phyloP scores from a whole-genome alignment of 495 filamentous ascomycete species.

The Acidomyces sp. region DNA sequence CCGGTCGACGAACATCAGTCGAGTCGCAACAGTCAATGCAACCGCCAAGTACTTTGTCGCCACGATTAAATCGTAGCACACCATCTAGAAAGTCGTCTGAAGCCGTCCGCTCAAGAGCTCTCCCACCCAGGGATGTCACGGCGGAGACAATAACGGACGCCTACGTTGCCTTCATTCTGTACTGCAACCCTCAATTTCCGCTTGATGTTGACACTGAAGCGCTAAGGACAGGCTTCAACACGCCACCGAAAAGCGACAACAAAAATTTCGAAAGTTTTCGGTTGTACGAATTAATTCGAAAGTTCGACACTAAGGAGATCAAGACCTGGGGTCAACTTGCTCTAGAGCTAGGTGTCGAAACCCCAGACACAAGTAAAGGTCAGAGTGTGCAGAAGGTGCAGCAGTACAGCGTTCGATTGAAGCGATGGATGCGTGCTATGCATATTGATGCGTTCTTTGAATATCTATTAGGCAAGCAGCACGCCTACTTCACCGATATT shows the following conservation, averaged over 20 bases:
- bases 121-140: conserved; percentile 60
- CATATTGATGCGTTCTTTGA: conserved; percentile 96
- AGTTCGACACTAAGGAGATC: conserved; percentile 73
- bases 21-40: conserved; percentile 5
- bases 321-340: conserved; percentile 95
- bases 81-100: not conserved
- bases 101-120: conserved; percentile 27
- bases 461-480: conserved; percentile 66
- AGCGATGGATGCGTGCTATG: conserved; percentile 98
- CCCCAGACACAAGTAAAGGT: conserved; percentile 68
- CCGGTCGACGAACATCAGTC: conserved; percentile 2
- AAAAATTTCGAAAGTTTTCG: conserved; percentile 77
- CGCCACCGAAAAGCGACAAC: conserved; percentile 79
- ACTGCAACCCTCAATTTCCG: conserved; percentile 45
- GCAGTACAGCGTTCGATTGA: conserved; percentile 88
- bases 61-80: not conserved
- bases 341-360: conserved; percentile 78
- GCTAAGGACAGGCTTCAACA: conserved; percentile 66
- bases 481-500: conserved; percentile 73
- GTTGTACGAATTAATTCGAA: conserved; percentile 72
- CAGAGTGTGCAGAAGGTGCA: conserved; percentile 95
- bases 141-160: conserved; percentile 67
- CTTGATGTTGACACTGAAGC: conserved; percentile 36
- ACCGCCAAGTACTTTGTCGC: conserved; percentile 2
- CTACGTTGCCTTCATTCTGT: conserved; percentile 78